Evolutionary conservation across 108 stramenopile genomes (phyloP), one percentile per base, ranked within the genome.

Genomic region (Licmophora abbreviata): DNA sequence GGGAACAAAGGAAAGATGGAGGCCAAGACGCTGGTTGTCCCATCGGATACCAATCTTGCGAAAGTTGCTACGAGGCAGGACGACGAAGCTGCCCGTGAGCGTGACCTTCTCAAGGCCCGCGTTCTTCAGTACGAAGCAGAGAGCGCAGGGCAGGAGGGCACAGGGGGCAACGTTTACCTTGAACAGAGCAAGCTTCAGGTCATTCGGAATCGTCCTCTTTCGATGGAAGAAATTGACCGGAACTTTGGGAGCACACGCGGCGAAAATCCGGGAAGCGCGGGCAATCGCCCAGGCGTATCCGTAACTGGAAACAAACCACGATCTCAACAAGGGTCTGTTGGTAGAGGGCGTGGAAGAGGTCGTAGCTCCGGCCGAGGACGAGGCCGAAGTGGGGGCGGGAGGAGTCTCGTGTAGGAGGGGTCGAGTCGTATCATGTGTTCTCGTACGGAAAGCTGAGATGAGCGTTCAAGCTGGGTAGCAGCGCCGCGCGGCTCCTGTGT

Each of bases 1-100:
- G 93, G 95, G 6, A 82, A 76, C 68, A 88, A 89, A 64, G 95
- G 95, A 28, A 88, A 85, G 51, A 63, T 84, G 53, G 95, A 95
- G 58, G 81, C 87, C 18, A 87, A 87, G 56, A 67, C 73, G 43
- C 54, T 96, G 40, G 25, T 79, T 45, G 92, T 96, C 29, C 91
- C 93, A 1, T 65, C 50, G 37, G 70, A 81, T 41, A 95, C 89
- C 2, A 90, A 79, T 51, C 54, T 93, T 22, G 92, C 88, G 1
- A 66, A 56, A 25, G 66, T 73, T 7, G 91, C 85, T 8, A 70
- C 80, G 20, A 88, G 76, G 65, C 71, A 83, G 66, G 91, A 88
- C 56, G 86, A 83, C 32, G 84, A 77, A 63, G 91, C 86, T 3
- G 81, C 79, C 8, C 65, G 72, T 54, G 92, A 93, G 56, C 79